A percentile compares a stretch with the other conserved stretches of the same genome.
Conservation (phyloP, 169 alveolate species). For the Plasmodium knowlesi region DNA sequence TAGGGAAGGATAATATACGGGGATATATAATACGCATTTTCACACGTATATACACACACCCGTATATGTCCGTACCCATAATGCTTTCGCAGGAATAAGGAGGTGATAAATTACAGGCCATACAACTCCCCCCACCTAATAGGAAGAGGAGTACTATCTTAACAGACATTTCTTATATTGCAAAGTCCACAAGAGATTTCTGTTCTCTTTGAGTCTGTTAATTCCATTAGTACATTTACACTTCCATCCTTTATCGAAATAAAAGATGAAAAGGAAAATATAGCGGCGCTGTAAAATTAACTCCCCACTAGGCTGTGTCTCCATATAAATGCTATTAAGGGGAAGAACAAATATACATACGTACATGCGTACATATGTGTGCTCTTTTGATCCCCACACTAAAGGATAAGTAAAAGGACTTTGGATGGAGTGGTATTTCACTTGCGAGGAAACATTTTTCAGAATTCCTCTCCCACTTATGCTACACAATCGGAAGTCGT, state of each 20-base stretch:
- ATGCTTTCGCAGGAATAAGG: background rate
- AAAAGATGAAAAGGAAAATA: slow-evolving; percentile 84
- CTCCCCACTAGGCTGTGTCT: slow-evolving; percentile 95
- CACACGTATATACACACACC: background rate
- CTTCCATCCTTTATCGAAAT: slow-evolving; percentile 24
- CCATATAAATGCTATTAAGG: slow-evolving; percentile 83
- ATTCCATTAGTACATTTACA: background rate
- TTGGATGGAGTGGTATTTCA: slow-evolving; percentile 92
- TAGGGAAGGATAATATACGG: no score
- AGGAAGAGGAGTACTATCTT: background rate
- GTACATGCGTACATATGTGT: slow-evolving; percentile 75
- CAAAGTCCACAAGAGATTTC: slow-evolving; percentile 93
- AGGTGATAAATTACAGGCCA: slow-evolving; percentile 4
- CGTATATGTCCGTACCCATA: background rate
- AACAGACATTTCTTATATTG: slow-evolving; percentile 12
- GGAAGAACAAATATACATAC: slow-evolving; percentile 74
- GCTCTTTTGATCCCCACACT: slow-evolving; percentile 79
- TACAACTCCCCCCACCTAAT: background rate
- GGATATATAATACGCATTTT: background rate
- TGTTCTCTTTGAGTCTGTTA: slow-evolving; percentile 93
- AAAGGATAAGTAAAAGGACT: slow-evolving; percentile 89
- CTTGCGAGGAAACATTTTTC: slow-evolving; percentile 79
- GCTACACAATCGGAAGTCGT: slow-evolving; percentile 91
- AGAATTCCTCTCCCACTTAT: slow-evolving; percentile 87
- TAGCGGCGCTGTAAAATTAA: slow-evolving; percentile 94